Conservation (phyloP, 441 rosid genomes). For the Lepidium campestre region DNA sequence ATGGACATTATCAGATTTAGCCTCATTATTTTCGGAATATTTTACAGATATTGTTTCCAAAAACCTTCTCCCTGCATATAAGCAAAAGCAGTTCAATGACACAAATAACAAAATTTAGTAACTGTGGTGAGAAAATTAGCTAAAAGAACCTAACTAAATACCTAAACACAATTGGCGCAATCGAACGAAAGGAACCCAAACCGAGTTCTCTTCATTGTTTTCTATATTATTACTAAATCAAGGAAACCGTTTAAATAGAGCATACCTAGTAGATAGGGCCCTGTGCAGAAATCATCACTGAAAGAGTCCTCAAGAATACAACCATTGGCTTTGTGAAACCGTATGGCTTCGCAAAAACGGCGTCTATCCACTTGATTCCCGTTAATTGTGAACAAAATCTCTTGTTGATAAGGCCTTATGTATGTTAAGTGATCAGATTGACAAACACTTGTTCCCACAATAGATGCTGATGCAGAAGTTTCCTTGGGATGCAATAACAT, state of each 20-base stretch:
- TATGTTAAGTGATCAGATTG: conserved; percentile 45
- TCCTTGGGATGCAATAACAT: conserved; percentile 36
- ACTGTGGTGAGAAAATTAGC: not conserved
- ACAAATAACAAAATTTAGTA: not conserved
- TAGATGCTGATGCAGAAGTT: conserved; percentile 34
- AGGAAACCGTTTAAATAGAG: too few species aligned
- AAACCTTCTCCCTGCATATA: conserved; percentile 47
- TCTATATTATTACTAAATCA: too few species aligned
- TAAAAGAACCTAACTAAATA: not conserved
- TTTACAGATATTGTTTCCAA: conserved; percentile 27
- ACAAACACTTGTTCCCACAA: conserved; percentile 47
- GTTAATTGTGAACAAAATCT: conserved; percentile 44
- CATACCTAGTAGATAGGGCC: conserved; percentile 43
- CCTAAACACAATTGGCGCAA: not conserved
- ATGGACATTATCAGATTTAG: conserved; percentile 9
- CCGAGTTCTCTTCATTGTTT: not conserved
- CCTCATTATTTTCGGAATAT: conserved; percentile 18
- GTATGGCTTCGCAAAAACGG: conserved; percentile 54
- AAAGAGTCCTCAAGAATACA: conserved; percentile 39
- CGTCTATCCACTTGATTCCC: conserved; percentile 45
- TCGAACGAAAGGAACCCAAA: not conserved
- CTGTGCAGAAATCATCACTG: conserved; percentile 31
- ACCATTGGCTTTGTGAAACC: conserved; percentile 36
- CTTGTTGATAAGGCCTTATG: conserved; percentile 35
- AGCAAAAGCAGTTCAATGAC: conserved; percentile 29